Evolutionary conservation across 495 filamentous ascomycete genomes (phyloP).

Genomic region (Elasticomyces elasticus): DNA sequence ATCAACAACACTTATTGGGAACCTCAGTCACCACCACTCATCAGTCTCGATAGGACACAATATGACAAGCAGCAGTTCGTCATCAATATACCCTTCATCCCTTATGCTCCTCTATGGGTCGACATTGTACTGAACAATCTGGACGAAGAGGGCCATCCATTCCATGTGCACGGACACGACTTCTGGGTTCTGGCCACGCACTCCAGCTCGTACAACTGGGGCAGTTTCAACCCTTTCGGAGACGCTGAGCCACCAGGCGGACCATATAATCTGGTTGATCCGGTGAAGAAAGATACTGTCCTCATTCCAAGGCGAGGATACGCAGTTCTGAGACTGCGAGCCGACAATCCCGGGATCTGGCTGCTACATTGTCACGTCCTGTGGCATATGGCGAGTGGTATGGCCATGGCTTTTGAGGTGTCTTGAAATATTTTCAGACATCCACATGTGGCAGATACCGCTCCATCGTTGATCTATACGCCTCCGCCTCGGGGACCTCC

Average conservation of each 20-base stretch:
- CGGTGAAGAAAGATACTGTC: slow-evolving; percentile 25
- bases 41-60: neutral
- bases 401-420: slow-evolving; percentile 25
- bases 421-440: neutral
- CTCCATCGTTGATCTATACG: slow-evolving; percentile 30
- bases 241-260: slow-evolving; percentile 13
- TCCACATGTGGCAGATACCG: slow-evolving; percentile 4
- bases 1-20: slow-evolving; percentile 20
- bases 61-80: slow-evolving; percentile 25
- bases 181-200: slow-evolving; percentile 22
- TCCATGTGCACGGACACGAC: slow-evolving; percentile 36
- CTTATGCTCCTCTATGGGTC: slow-evolving; percentile 30
- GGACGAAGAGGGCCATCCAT: slow-evolving; percentile 43
- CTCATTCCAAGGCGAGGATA: slow-evolving; percentile 22
- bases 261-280: slow-evolving; percentile 18
- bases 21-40: slow-evolving; percentile 13
- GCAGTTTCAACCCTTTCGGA: slow-evolving; percentile 27
- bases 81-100: slow-evolving; percentile 19
- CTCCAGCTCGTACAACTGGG: slow-evolving; percentile 7
- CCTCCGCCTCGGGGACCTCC: slow-evolving; percentile 26
- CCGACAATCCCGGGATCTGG: slow-evolving; percentile 26
- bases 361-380: slow-evolving; percentile 26
- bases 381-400: slow-evolving; percentile 22
- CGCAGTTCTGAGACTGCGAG: slow-evolving; percentile 19
- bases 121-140: slow-evolving; percentile 46